These are phyloP conservation scores for Trichoderma asperellum DNA, from an alignment of 2,329 filamentous ascomycete genomes.

Conservation along the genomic window DNA sequence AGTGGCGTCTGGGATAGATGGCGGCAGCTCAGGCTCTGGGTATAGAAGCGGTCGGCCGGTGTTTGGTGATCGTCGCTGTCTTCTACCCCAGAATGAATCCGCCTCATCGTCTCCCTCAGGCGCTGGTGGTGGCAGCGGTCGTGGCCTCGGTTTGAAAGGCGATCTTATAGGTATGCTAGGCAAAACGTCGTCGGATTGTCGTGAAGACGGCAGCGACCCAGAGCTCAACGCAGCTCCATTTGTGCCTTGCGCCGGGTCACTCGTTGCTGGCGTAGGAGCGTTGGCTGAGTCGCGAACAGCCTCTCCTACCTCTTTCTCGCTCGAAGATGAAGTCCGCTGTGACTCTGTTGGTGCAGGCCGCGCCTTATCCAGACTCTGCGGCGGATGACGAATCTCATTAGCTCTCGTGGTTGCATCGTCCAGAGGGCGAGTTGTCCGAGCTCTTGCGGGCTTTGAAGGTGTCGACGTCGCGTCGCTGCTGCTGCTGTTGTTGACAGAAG, in stretches of 20 bases:
- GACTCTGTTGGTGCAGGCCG: conserved; percentile 45
- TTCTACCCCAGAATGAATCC: conserved; percentile 40
- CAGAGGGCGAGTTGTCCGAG: conserved; percentile 52
- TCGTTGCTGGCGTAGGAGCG: conserved; percentile 37
- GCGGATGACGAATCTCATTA: conserved; percentile 64
- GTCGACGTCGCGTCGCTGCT: conserved; percentile 34
- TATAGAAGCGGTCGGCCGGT: conserved; percentile 38
- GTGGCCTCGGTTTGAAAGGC: conserved; percentile 48
- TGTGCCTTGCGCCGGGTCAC: conserved; percentile 27
- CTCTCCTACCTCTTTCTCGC: conserved; percentile 28
- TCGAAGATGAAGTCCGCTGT: conserved; percentile 4
- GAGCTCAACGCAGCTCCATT: conserved; percentile 29
- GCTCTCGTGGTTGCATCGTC: conserved; percentile 70
- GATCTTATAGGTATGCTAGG: conserved; percentile 46
- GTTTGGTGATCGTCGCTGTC: conserved; percentile 38
- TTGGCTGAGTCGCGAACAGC: conserved; percentile 38
- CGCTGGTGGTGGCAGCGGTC: conserved; percentile 52
- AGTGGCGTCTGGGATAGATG: conserved; percentile 57
- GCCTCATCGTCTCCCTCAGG: conserved; percentile 38
- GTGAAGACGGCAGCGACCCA: conserved; percentile 30
- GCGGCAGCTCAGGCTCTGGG: conserved; percentile 67
- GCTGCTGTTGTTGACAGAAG: conserved; percentile 43
- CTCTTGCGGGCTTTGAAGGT: conserved; percentile 29
- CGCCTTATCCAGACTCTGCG: conserved; percentile 57
- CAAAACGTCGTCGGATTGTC: conserved; percentile 39